These are phyloP conservation scores for Cryptococcus floricola DNA, from an alignment of 1,284 basidiomycete genomes.

Conservation along the genomic window DNA sequence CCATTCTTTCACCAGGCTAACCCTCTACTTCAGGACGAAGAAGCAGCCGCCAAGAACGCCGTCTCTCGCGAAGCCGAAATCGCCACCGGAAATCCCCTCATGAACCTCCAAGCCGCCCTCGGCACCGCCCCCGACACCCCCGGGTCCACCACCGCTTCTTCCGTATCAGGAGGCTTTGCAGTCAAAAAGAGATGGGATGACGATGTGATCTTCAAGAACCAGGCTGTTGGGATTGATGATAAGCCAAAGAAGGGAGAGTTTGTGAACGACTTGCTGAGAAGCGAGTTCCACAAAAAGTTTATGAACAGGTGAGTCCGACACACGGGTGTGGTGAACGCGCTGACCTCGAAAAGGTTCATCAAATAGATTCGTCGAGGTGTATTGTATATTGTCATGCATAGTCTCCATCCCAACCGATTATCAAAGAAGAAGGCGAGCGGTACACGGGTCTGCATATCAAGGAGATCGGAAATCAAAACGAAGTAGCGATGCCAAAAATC, in stretches of 20 bases:
- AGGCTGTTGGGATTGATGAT: conserved; percentile 63
- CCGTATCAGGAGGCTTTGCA: conserved; percentile 55
- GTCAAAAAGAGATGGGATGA: conserved; percentile 95
- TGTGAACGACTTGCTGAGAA: conserved; percentile 86
- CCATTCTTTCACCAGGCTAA: background rate
- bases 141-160: conserved; percentile 56
- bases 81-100: conserved; percentile 75
- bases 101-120: conserved; percentile 83
- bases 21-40: conserved; percentile 57
- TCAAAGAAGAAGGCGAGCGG: no score
- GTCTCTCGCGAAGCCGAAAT: conserved; percentile 71
- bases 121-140: conserved; percentile 65
- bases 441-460: no score
- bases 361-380: background rate
- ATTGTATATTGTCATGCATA: conserved; percentile 8
- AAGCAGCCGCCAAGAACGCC: conserved; percentile 64
- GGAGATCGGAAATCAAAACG: no score
- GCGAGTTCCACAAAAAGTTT: conserved; percentile 71
- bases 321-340: background rate
- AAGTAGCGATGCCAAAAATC: no score
- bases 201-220: conserved; percentile 95
- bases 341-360: background rate
- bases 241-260: conserved; percentile 73
- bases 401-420: conserved; percentile 13
- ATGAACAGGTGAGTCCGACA: conserved; percentile 43